A percentile compares a stretch with the other conserved stretches of the same genome.
phyloP scores from a whole-genome alignment of 345 rosid species.

The Salix udensis region DNA sequence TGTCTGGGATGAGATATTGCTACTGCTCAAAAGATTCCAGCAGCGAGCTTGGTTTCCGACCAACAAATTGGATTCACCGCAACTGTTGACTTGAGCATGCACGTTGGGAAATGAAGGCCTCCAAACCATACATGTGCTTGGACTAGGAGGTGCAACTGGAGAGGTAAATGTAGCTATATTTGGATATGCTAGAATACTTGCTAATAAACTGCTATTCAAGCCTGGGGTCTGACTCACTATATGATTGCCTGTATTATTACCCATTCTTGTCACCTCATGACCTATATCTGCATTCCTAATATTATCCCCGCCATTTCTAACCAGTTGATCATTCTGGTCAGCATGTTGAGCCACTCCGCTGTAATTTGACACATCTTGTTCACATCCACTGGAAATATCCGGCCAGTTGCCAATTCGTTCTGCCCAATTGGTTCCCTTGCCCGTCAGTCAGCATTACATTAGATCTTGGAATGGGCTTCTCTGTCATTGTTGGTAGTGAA shows the following conservation, averaged over 20 bases:
- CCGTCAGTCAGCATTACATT: slow-evolving; percentile 16
- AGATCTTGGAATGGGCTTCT: slow-evolving; percentile 33
- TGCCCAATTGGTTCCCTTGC: slow-evolving; percentile 19
- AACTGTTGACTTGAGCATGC: slow-evolving; percentile 29
- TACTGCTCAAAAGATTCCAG: slow-evolving; percentile 26
- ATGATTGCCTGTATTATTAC: slow-evolving; percentile 23
- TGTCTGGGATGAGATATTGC: slow-evolving; percentile 20
- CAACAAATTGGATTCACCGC: slow-evolving; percentile 18
- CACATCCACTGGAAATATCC: slow-evolving; percentile 26
- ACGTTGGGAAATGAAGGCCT: slow-evolving; percentile 15
- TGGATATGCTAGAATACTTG: slow-evolving; percentile 13
- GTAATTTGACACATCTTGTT: slow-evolving; percentile 15
- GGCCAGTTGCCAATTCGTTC: slow-evolving; percentile 30
- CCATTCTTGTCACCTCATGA: slow-evolving; percentile 15
- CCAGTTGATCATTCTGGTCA: slow-evolving; percentile 17
- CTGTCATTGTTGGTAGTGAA: slow-evolving; percentile 51
- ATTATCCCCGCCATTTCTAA: slow-evolving; percentile 17
- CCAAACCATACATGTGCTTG: slow-evolving; percentile 9
- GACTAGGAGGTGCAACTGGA: slow-evolving; percentile 10
- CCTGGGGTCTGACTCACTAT: slow-evolving; percentile 12
- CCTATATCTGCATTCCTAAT: slow-evolving; percentile 13
- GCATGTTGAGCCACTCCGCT: slow-evolving; percentile 20
- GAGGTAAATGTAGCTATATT: slow-evolving; percentile 14
- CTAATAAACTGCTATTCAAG: slow-evolving; percentile 19
- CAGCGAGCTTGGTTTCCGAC: slow-evolving; percentile 24